These are phyloP conservation scores for Aegilops umbellulata DNA, from an alignment of 176 grass and related monocot species.

Conservation along the genomic window DNA sequence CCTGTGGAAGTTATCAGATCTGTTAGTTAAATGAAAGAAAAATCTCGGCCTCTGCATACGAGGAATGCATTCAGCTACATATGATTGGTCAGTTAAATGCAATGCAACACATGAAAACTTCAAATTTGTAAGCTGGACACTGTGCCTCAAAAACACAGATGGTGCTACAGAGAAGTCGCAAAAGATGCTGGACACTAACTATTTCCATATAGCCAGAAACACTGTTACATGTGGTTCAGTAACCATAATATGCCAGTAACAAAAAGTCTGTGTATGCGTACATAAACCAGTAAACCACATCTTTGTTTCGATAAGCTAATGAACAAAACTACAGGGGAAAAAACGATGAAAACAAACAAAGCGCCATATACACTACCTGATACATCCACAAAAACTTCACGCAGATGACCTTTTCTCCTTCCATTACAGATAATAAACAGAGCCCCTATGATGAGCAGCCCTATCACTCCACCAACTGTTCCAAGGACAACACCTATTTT, in stretches of 20 bases:
- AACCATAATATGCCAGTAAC: conserved; percentile 1
- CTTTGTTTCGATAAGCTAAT: conserved; percentile 4
- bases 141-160: not conserved
- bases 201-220: not conserved
- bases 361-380: conserved; percentile 48
- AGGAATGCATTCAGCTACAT: not conserved
- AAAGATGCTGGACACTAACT: no score
- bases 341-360: conserved; percentile 9
- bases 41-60: not conserved
- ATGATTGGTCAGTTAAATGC: conserved; percentile 4
- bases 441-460: conserved; percentile 55
- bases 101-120: not conserved
- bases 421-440: conserved; percentile 70
- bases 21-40: conserved; percentile 8
- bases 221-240: not conserved
- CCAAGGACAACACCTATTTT: conserved; percentile 81
- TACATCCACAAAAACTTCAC: conserved; percentile 93
- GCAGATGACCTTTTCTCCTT: conserved; percentile 56
- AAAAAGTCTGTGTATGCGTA: not conserved
- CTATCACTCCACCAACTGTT: conserved; percentile 65
- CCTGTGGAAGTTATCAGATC: conserved; percentile 44
- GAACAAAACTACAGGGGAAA: not conserved
- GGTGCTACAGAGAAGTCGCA: no score
- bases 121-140: not conserved
- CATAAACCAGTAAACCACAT: not conserved